A percentile compares a stretch with the other conserved stretches of the same genome.
Conservation (phyloP, 768 basidiomycete species). For the Phaeotremella fagi region DNA sequence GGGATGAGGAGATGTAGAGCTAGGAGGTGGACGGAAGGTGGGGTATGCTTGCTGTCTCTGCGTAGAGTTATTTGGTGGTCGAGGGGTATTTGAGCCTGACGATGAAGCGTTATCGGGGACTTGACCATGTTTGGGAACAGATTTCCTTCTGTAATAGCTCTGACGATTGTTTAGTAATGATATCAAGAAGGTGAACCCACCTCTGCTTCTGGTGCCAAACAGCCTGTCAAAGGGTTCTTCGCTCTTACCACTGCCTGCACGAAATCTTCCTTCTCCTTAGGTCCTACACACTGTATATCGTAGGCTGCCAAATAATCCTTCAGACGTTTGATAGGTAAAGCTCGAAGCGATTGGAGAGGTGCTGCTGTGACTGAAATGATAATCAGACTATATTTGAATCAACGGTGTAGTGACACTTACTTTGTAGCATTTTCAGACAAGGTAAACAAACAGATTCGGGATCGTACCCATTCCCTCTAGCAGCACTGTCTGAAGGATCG, state of each 20-base stretch:
- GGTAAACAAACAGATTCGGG: constrained; percentile 42
- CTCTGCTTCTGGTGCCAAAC: constrained; percentile 43
- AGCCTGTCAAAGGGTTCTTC: constrained; percentile 37
- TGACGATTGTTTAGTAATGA: constrained; percentile 1
- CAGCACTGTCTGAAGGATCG: constrained; percentile 12
- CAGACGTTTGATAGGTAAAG: constrained; percentile 43
- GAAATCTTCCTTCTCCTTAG: constrained; percentile 48
- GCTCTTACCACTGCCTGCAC: constrained; percentile 44
- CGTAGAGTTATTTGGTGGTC: no score
- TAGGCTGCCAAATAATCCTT: constrained; percentile 46
- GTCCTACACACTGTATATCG: constrained; percentile 32
- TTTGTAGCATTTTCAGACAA: constrained; percentile 45
- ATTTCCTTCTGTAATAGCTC: constrained; percentile 42
- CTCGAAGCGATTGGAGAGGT: constrained; percentile 26
- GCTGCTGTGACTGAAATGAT: constrained; percentile 43
- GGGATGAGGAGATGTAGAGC: not conserved
- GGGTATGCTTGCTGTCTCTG: no score
- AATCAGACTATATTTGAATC: no score
- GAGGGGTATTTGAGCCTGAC: no score
- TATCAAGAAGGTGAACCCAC: constrained; percentile 8
- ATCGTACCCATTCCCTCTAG: constrained; percentile 38
- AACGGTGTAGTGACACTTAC: constrained; percentile 32
- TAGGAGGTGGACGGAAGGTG: constrained; percentile 11
- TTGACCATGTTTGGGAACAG: constrained; percentile 40
- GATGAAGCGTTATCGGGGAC: not conserved